These are phyloP conservation scores for Penicillium waksmanii DNA, from an alignment of 495 filamentous ascomycete genomes.

Conservation along the genomic window DNA sequence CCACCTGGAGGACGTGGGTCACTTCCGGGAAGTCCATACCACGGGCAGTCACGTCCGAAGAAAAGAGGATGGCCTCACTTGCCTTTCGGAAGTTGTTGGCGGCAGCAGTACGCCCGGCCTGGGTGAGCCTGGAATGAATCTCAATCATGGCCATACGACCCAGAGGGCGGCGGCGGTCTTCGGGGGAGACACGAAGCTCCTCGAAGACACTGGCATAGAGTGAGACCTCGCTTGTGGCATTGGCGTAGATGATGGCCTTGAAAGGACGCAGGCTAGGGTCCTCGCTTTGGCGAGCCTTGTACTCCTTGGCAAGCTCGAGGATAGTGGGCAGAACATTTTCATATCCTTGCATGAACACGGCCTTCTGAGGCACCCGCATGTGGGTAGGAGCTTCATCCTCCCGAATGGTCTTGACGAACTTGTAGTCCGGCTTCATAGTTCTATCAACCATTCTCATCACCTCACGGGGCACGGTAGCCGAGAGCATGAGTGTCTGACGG, in stretches of 20 bases:
- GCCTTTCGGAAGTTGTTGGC: slow-evolving; percentile 71
- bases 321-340: slow-evolving; percentile 80
- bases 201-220: slow-evolving; percentile 65
- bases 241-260: slow-evolving; percentile 93
- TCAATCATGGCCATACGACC: slow-evolving; percentile 55
- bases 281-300: slow-evolving; percentile 40
- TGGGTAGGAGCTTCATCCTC: slow-evolving; percentile 84
- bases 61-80: slow-evolving; percentile 74
- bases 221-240: slow-evolving; percentile 71
- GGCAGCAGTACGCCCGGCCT: slow-evolving; percentile 64
- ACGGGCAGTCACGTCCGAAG: slow-evolving; percentile 91
- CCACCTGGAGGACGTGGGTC: slow-evolving; percentile 72
- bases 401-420: slow-evolving; percentile 81
- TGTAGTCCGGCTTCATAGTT: slow-evolving; percentile 73
- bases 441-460: slow-evolving; percentile 76
- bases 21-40: slow-evolving; percentile 83
- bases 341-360: slow-evolving; percentile 63
- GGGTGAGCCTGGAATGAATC: slow-evolving; percentile 82
- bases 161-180: slow-evolving; percentile 45
- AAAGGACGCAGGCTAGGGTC: slow-evolving; percentile 62
- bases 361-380: slow-evolving; percentile 76
- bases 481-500: slow-evolving; percentile 91
- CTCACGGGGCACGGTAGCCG: slow-evolving; percentile 84
- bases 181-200: slow-evolving; percentile 43
- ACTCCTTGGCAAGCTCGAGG: slow-evolving; percentile 70